phyloP scores from a whole-genome alignment of 371 early-diverging fungal genomes.

The Encephalitozoon hellem region DNA sequence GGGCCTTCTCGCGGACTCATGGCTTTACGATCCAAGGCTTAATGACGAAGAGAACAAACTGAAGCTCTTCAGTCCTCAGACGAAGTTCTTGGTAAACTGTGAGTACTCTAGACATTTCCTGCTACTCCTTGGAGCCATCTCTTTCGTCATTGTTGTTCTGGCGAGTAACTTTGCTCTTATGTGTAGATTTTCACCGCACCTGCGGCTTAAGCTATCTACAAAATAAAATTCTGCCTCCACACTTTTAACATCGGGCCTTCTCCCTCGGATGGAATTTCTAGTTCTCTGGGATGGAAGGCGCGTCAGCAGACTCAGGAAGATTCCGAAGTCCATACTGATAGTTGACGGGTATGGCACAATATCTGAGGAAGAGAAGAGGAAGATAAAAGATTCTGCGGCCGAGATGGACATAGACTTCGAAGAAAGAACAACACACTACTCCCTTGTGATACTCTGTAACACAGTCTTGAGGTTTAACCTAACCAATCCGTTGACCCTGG shows the following conservation, averaged over 20 bases:
- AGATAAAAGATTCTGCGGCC: neutral
- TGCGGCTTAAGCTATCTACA: neutral
- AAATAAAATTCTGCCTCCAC: neutral
- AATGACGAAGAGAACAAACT: neutral
- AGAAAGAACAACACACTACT: neutral
- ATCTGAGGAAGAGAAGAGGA: neutral
- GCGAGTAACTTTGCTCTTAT: neutral
- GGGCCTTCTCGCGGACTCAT: neutral
- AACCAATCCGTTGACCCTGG: neutral
- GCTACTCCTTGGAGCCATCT: neutral
- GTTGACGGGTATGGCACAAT: neutral
- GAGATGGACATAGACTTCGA: neutral
- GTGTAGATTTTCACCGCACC: neutral
- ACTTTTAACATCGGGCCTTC: neutral
- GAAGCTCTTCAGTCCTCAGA: neutral
- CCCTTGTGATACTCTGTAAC: slow-evolving; percentile 1
- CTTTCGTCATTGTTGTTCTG: neutral
- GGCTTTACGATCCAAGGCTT: neutral
- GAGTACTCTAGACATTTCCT: neutral
- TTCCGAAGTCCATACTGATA: neutral
- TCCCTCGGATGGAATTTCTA: neutral
- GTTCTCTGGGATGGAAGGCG: neutral
- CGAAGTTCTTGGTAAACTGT: neutral
- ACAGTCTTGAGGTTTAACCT: neutral
- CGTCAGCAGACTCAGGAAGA: neutral